A percentile compares a stretch with the other conserved stretches of the same genome.
Evolutionary conservation across 1,284 basidiomycete species (phyloP).

Genomic region (Malassezia slooffiae): DNA sequence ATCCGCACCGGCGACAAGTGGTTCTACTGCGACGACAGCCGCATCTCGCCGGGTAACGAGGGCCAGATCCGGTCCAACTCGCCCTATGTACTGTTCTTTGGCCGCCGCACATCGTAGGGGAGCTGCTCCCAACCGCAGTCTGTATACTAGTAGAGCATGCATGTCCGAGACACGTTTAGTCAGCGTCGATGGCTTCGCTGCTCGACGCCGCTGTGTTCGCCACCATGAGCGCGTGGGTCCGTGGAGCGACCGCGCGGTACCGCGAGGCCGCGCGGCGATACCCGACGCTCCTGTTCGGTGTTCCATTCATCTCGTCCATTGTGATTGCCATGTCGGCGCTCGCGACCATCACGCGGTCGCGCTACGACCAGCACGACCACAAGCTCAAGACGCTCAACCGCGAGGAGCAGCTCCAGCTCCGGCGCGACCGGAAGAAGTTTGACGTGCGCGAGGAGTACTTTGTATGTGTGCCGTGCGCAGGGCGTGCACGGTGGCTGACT

Average conservation of each 20-base stretch:
- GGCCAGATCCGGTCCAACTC: constrained; percentile 30
- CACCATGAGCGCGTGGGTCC: constrained; percentile 31
- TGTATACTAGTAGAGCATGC: too few relatives aligned
- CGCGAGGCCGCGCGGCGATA: too few relatives aligned
- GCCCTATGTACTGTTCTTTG: constrained; percentile 41
- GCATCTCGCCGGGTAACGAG: constrained; percentile 25
- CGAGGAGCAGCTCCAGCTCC: constrained; percentile 72
- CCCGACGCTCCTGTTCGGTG: constrained; percentile 59
- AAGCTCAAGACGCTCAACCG: constrained; percentile 65
- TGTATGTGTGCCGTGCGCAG: constrained; percentile 29
- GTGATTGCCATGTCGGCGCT: constrained; percentile 79
- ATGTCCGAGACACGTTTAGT: too few relatives aligned
- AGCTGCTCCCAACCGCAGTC: too few relatives aligned
- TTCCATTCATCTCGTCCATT: constrained; percentile 75
- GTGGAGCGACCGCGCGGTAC: too few relatives aligned
- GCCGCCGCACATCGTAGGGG: constrained; percentile 15
- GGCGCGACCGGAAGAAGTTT: constrained; percentile 68
- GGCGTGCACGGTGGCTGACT: neutral
- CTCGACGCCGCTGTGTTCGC: neutral
- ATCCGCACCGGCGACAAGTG: constrained; percentile 31
- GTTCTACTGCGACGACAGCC: constrained; percentile 43
- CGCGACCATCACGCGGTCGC: constrained; percentile 71
- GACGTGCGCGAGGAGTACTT: constrained; percentile 93
- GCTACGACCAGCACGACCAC: constrained; percentile 76
- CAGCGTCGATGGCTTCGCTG: neutral